Evolutionary conservation across 345 rosid genomes (phyloP), one percentile per base, ranked within the genome.

Genomic region (Mangifera indica): DNA sequence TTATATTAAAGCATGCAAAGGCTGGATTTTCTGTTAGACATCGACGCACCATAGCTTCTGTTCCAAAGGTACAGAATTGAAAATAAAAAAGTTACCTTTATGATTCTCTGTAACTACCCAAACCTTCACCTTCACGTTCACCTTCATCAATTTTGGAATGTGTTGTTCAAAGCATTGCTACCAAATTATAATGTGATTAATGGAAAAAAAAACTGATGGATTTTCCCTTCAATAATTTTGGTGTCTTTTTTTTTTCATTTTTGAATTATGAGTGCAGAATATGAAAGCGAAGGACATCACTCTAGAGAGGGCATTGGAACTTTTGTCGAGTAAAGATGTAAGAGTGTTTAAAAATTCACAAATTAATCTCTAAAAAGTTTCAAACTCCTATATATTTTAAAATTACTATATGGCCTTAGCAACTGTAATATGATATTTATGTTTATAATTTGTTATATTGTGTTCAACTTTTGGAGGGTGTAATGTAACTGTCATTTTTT

Each of bases 41-140:
- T 86, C 83, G 94, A 72, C 84, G 89, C 69, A 88, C 85, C 13
- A 84, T 83, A 79, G 99, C 93, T 79, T 71, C 93, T 58, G 86
- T 95, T 75, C 97, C 99, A 37, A 93, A 91, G 99, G 98, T 95
- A 87, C 24, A 25, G 66, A 17, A 29, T 51, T 69, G 18, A 22
- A 25, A 34, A 70, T n/a, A n/a, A 42, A 29, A 29, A 29, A 3
- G 32, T 29, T 29, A 1, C 3, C 32, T 29, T 29, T 29, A 29
- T 29, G 3, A 29, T 1, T 29, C 1, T 29, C 32, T n/a, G 21
- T 46, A 24, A 37, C 26, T 46, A 11, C 52, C 54, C 5, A 24
- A 45, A 22, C n/a, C 57, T n/a, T n/a, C n/a, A n/a, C n/a, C n/a
- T n/a, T n/a, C n/a, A n/a, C n/a, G n/a, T 45, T 18, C 54, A 21